Evolutionary conservation across 768 basidiomycete species (phyloP).

Genomic region (Russula emetica): DNA sequence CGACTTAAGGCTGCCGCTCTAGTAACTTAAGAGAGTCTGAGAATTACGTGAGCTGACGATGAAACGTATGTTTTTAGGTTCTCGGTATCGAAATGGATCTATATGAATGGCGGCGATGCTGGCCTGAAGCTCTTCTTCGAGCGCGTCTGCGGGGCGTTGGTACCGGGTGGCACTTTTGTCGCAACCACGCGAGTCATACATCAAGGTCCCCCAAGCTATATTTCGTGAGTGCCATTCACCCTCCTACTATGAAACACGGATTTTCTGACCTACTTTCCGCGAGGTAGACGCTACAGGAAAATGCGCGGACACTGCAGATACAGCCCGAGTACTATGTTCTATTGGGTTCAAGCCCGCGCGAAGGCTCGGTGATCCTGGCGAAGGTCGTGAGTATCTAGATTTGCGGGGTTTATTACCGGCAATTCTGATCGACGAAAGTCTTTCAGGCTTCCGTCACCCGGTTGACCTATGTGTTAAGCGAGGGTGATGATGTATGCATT

Average conservation of each 20-base stretch:
- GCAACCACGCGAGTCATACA: slow-evolving; percentile 81
- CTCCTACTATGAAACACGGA: background rate
- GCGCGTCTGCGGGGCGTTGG: slow-evolving; percentile 53
- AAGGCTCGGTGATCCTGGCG: slow-evolving; percentile 52
- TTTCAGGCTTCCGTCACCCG: too few species aligned
- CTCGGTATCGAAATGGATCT: slow-evolving; percentile 91
- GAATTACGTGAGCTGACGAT: background rate
- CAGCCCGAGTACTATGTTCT: slow-evolving; percentile 56
- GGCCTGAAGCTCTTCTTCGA: slow-evolving; percentile 66
- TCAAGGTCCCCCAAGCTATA: slow-evolving; percentile 73
- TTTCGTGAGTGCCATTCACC: slow-evolving; percentile 38
- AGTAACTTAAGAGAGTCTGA: too few species aligned
- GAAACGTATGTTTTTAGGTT: slow-evolving; percentile 46
- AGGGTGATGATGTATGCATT: too few species aligned
- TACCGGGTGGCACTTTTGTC: slow-evolving; percentile 66
- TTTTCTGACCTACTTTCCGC: background rate
- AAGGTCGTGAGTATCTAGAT: slow-evolving; percentile 50
- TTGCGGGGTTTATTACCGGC: background rate
- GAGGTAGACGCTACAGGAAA: slow-evolving; percentile 53
- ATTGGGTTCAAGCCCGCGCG: slow-evolving; percentile 57
- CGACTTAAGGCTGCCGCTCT: too few species aligned
- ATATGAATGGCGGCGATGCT: slow-evolving; percentile 73
- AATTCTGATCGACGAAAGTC: slow-evolving; percentile 10
- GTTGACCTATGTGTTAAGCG: too few species aligned
- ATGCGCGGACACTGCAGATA: slow-evolving; percentile 49